Evolutionary conservation across 179 eudicot species (phyloP).

Genomic region (Beta lomatogona): DNA sequence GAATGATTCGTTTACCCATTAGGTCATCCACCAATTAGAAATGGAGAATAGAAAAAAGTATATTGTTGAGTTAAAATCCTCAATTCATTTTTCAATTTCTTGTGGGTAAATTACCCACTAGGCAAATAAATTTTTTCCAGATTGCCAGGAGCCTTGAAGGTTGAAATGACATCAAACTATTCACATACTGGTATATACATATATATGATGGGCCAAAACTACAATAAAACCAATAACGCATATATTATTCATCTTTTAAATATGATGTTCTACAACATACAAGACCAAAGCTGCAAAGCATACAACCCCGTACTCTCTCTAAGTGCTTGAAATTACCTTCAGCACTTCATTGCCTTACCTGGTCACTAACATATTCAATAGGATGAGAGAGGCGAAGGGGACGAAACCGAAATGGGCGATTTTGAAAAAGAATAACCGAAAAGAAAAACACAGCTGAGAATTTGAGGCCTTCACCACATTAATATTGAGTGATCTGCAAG

Average conservation of each 20-base stretch:
- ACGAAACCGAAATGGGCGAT: background rate
- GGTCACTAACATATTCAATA: background rate
- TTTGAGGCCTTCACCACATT: background rate
- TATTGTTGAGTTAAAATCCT: too few species aligned
- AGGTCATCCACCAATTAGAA: too few species aligned
- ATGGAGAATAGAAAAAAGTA: too few species aligned
- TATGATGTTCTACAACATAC: conserved; percentile 14
- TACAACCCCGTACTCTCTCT: conserved; percentile 13
- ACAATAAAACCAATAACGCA: conserved; percentile 3
- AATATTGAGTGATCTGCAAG: conserved; percentile 15
- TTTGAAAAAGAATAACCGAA: background rate
- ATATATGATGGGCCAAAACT: background rate
- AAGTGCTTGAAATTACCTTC: background rate
- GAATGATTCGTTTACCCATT: too few species aligned
- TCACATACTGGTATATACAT: background rate
- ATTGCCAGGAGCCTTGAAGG: background rate
- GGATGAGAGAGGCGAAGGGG: background rate
- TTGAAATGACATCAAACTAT: background rate
- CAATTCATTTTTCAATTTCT: too few species aligned
- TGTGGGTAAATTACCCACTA: background rate
- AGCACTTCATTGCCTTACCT: background rate
- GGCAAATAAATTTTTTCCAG: background rate
- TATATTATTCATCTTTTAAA: conserved; percentile 10
- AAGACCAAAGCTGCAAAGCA: conserved; percentile 10
- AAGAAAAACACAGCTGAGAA: background rate